phyloP scores from a whole-genome alignment of 1,284 basidiomycete species.

The Prillingera fragicola region DNA sequence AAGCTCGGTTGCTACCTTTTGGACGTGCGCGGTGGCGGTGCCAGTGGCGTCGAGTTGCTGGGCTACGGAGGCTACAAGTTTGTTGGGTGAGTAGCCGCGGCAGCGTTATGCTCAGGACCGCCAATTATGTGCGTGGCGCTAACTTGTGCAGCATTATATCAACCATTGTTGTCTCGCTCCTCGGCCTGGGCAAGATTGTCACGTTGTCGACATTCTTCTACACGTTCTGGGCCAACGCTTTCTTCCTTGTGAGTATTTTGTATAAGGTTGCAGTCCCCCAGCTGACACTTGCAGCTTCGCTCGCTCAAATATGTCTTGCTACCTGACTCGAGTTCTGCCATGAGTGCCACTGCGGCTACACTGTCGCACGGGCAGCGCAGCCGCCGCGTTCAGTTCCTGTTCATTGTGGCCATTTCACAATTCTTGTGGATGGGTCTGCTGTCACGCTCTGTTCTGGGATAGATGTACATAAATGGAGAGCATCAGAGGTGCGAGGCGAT shows the following conservation, averaged over 20 bases:
- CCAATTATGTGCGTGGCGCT: too few relatives aligned
- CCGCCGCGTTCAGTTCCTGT: constrained; percentile 76
- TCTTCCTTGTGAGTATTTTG: constrained; percentile 71
- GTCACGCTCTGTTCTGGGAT: too few relatives aligned
- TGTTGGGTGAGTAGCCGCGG: constrained; percentile 61
- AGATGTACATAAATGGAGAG: constrained; percentile 52
- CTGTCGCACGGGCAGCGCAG: constrained; percentile 74
- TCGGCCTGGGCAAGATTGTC: constrained; percentile 57
- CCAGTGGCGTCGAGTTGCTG: constrained; percentile 58
- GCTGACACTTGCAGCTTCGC: constrained; percentile 55
- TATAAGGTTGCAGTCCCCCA: not conserved
- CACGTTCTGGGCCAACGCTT: constrained; percentile 79
- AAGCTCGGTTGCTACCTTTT: constrained; percentile 87
- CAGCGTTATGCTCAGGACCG: not conserved
- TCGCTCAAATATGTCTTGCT: constrained; percentile 86
- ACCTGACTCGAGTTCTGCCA: constrained; percentile 57
- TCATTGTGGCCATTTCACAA: constrained; percentile 65
- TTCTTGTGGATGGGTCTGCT: constrained; percentile 74
- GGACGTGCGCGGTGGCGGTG: constrained; percentile 68
- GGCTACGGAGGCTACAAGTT: constrained; percentile 95
- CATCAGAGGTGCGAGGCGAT: not conserved
- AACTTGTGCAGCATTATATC: constrained; percentile 39
- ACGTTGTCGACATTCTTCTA: constrained; percentile 74
- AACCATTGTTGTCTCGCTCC: constrained; percentile 40
- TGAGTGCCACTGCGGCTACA: constrained; percentile 54